Evolutionary conservation across 2,329 filamentous ascomycete species (phyloP).

Genomic region (Aureobasidium melanogenum): DNA sequence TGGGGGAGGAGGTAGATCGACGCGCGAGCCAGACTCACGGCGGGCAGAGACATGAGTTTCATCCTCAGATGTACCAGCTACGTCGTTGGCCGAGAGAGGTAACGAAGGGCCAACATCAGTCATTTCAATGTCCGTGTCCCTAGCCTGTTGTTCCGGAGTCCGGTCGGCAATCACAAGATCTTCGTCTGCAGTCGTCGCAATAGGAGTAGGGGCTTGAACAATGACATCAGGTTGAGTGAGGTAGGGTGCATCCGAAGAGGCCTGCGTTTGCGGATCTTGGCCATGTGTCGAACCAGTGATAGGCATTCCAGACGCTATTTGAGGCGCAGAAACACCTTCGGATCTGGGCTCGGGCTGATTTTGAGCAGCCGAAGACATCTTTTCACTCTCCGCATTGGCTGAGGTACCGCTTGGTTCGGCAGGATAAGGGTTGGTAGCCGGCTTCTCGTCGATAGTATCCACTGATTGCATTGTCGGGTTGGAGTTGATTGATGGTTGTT

Average conservation of each 20-base stretch:
- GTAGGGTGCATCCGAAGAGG: slow-evolving; percentile 13
- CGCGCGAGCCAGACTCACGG: slow-evolving; percentile 28
- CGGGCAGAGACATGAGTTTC: slow-evolving; percentile 20
- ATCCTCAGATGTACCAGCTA: slow-evolving; percentile 31
- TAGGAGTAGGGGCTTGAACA: slow-evolving; percentile 39
- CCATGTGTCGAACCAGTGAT: slow-evolving; percentile 4
- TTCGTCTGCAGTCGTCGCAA: slow-evolving; percentile 27
- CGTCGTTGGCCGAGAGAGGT: slow-evolving; percentile 43
- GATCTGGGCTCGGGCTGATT: not conserved
- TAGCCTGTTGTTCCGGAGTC: slow-evolving; percentile 39
- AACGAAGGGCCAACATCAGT: slow-evolving; percentile 44
- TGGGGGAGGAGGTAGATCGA: slow-evolving; percentile 49
- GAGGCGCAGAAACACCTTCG: not conserved
- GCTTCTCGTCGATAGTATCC: slow-evolving; percentile 38
- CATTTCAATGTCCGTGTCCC: slow-evolving; percentile 55
- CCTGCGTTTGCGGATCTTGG: not conserved
- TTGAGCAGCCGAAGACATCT: not conserved
- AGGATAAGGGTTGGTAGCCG: slow-evolving; percentile 11
- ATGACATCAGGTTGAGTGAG: slow-evolving; percentile 28
- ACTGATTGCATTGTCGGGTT: slow-evolving; percentile 44
- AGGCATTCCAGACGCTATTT: slow-evolving; percentile 11
- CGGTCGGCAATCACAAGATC: slow-evolving; percentile 37
- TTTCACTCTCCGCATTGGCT: slow-evolving; percentile 15
- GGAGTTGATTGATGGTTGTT: slow-evolving; percentile 45
- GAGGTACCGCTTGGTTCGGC: slow-evolving; percentile 12